Conservation (phyloP, 306 rosid species). For the Citrullus mucosospermus region DNA sequence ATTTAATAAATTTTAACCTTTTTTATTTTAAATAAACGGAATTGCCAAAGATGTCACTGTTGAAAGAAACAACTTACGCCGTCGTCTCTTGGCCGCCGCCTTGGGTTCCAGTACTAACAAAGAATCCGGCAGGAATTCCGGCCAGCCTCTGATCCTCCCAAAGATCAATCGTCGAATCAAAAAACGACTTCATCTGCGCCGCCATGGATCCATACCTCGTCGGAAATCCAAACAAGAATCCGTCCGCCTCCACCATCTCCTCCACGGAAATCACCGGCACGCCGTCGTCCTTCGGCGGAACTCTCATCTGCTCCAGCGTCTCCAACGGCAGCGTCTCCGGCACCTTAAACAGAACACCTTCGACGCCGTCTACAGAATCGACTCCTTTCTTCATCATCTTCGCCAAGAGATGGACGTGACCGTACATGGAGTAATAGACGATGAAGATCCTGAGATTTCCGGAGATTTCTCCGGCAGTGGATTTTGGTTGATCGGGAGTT, state of each 20-base stretch:
- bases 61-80: slow-evolving; percentile 32
- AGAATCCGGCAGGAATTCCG: slow-evolving; percentile 67
- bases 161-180: slow-evolving; percentile 39
- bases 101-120: slow-evolving; percentile 69
- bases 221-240: slow-evolving; percentile 64
- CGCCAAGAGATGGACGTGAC: slow-evolving; percentile 67
- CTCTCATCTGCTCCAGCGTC: slow-evolving; percentile 50
- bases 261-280: slow-evolving; percentile 45
- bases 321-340: slow-evolving; percentile 45
- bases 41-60: neutral
- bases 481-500: slow-evolving; percentile 20
- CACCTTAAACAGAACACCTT: slow-evolving; percentile 56
- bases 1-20: no score
- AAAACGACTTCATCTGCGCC: slow-evolving; percentile 66
- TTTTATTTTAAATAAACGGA: no score
- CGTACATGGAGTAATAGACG: slow-evolving; percentile 66
- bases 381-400: slow-evolving; percentile 46
- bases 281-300: slow-evolving; percentile 30
- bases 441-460: slow-evolving; percentile 42
- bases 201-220: slow-evolving; percentile 69
- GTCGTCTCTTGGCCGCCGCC: slow-evolving; percentile 91
- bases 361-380: slow-evolving; percentile 55
- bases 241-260: slow-evolving; percentile 58
- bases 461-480: neutral
- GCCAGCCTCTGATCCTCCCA: slow-evolving; percentile 66